Evolutionary conservation across 2,329 filamentous ascomycete species (phyloP).

Genomic region (Cercospora nicotianae): DNA sequence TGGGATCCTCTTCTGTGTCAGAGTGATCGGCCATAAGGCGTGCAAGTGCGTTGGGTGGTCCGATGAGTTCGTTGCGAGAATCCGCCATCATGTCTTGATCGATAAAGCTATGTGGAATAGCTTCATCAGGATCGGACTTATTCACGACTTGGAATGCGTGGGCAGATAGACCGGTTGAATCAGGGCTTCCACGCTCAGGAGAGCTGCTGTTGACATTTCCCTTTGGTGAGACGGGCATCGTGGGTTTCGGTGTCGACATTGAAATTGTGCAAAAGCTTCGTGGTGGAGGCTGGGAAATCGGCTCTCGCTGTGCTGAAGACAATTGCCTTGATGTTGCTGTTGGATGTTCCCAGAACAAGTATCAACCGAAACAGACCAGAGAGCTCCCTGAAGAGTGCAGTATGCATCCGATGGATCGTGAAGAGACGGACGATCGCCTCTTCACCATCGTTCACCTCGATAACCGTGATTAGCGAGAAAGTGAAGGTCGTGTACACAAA

Average conservation of each 20-base stretch:
- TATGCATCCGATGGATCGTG: neutral
- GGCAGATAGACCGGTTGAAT: too few relatives aligned
- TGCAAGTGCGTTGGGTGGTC: neutral
- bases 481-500: neutral
- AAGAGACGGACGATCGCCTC: neutral
- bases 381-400: neutral
- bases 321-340: too few relatives aligned
- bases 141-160: neutral
- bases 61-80: neutral
- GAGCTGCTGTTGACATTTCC: neutral
- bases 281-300: too few relatives aligned
- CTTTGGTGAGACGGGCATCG: neutral
- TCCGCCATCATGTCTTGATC: fast-evolving
- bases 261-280: neutral
- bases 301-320: too few relatives aligned
- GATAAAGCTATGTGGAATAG: neutral
- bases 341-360: too few relatives aligned
- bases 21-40: neutral
- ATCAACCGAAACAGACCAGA: neutral
- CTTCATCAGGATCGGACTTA: neutral
- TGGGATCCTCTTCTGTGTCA: neutral
- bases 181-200: neutral
- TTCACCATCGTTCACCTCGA: neutral
- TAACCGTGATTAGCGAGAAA: neutral
- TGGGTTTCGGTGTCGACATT: neutral